phyloP scores from a whole-genome alignment of 352 stramenopile genomes.

The Pythium phragmitis region DNA sequence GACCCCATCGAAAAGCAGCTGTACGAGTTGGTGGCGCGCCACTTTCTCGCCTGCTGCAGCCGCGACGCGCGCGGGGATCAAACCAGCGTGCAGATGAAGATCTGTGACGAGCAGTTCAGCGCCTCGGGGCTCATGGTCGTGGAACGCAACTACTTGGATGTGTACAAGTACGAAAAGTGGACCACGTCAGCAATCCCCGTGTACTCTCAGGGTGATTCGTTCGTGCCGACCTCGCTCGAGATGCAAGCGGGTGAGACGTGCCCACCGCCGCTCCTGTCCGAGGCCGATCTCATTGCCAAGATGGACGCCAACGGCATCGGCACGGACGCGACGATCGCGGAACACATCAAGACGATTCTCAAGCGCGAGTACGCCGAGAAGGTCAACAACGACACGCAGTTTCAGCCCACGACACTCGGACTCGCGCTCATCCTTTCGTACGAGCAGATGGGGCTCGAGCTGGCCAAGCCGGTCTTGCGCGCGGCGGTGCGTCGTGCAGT shows the following conservation, averaged over 20 bases:
- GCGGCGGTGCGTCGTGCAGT: slow-evolving; percentile 48
- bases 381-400: slow-evolving; percentile 91
- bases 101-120: slow-evolving; percentile 86
- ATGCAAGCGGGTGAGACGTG: slow-evolving; percentile 78
- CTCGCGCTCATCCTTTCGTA: slow-evolving; percentile 91
- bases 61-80: slow-evolving; percentile 91
- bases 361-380: slow-evolving; percentile 97
- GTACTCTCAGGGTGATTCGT: slow-evolving; percentile 76
- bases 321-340: slow-evolving; percentile 94
- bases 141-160: slow-evolving; percentile 93
- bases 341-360: slow-evolving; percentile 99
- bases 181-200: slow-evolving; percentile 82
- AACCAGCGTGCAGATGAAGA: slow-evolving; percentile 88
- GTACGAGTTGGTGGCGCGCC: slow-evolving; percentile 97
- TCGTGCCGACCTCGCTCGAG: slow-evolving; percentile 61
- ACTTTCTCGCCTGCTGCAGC: slow-evolving; percentile 99
- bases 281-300: slow-evolving; percentile 92
- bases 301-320: slow-evolving; percentile 96
- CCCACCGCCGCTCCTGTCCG: slow-evolving; percentile 88
- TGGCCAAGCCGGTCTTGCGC: slow-evolving; percentile 95
- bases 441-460: slow-evolving; percentile 93
- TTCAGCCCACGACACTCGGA: slow-evolving; percentile 91
- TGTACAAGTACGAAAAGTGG: slow-evolving; percentile 96
- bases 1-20: slow-evolving; percentile 92
- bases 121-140: slow-evolving; percentile 89